phyloP scores from a whole-genome alignment of 768 basidiomycete genomes.

The Agaricus subrufescens region DNA sequence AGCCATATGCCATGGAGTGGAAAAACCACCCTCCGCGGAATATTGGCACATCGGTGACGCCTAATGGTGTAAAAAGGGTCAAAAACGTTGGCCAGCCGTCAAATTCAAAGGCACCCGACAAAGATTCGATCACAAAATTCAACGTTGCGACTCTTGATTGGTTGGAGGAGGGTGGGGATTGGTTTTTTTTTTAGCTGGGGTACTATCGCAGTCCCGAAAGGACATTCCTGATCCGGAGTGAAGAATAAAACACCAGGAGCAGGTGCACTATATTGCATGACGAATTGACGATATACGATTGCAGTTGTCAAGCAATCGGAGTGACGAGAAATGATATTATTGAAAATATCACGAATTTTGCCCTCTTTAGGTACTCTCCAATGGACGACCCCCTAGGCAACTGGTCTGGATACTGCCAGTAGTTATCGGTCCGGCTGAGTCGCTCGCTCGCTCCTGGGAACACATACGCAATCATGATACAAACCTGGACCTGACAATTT shows the following conservation, averaged over 20 bases:
- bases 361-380: no score
- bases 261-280: constrained; percentile 14
- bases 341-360: no score
- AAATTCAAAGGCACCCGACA: constrained; percentile 25
- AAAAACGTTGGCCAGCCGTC: not conserved
- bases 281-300: no score
- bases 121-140: constrained; percentile 54
- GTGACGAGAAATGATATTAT: no score
- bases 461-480: no score
- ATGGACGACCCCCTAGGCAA: no score
- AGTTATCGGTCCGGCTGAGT: no score
- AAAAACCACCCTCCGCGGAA: constrained; percentile 47
- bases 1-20: constrained; percentile 54
- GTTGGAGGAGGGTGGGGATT: constrained; percentile 42
- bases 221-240: constrained; percentile 39
- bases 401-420: no score
- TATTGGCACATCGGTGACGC: constrained; percentile 60
- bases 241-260: constrained; percentile 41
- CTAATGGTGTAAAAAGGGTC: constrained; percentile 15
- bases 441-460: no score
- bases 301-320: no score
- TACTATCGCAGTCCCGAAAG: constrained; percentile 39
- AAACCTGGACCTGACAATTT: no score
- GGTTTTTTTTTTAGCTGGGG: constrained; percentile 34
- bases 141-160: constrained; percentile 47